A percentile compares a stretch with the other conserved stretches of the same genome.
Evolutionary conservation across 169 alveolate genomes (phyloP).

Genomic region (Plasmodium knowlesi): DNA sequence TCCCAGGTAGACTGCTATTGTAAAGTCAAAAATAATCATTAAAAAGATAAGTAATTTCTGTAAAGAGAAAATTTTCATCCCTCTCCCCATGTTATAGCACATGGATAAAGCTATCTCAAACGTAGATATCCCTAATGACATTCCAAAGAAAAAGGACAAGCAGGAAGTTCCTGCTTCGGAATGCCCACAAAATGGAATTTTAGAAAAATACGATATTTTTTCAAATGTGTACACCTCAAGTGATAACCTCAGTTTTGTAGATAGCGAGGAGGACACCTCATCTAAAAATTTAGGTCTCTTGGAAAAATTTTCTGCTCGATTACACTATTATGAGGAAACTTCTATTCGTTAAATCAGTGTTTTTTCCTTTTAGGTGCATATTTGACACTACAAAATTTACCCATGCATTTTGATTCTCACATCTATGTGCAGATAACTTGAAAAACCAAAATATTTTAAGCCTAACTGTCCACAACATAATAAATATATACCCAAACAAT

Average conservation of each 20-base stretch:
- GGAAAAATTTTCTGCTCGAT: background rate
- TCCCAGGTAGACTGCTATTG: background rate
- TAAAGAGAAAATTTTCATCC: background rate
- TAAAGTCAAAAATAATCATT: background rate
- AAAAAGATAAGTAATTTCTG: background rate
- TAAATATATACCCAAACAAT: conserved; percentile 74
- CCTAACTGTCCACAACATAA: conserved; percentile 65
- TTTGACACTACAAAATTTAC: background rate
- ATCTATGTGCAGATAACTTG: conserved; percentile 13
- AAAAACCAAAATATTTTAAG: conserved; percentile 55
- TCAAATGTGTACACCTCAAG: conserved; percentile 55
- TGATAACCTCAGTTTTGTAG: conserved; percentile 66
- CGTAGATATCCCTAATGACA: conserved; percentile 5
- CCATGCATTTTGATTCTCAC: background rate
- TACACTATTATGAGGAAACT: background rate
- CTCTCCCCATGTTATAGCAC: conserved; percentile 8
- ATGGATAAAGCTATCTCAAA: conserved; percentile 15
- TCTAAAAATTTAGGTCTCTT: conserved; percentile 63
- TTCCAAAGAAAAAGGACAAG: conserved; percentile 19
- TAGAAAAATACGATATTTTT: conserved; percentile 71
- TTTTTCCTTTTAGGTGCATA: background rate
- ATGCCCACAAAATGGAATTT: conserved; percentile 49
- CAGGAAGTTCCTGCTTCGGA: conserved; percentile 17
- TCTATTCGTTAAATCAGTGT: background rate
- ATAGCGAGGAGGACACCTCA: conserved; percentile 71